Evolutionary conservation across 140 eudicot genomes (phyloP).

Genomic region (Senecio squalidus): DNA sequence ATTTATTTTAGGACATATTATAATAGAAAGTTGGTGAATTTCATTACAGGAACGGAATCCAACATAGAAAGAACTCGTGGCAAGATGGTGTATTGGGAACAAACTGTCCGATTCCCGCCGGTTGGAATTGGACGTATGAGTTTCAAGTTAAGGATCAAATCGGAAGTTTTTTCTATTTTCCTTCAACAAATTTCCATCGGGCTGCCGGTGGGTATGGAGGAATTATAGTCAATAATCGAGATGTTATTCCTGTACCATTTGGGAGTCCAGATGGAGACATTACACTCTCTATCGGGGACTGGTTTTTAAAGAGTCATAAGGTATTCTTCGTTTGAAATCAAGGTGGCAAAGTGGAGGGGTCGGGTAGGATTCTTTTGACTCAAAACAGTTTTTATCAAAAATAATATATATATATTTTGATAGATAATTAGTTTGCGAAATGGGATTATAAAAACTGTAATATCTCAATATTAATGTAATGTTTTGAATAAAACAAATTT

Average conservation of each 20-base stretch:
- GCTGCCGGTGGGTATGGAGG: constrained; percentile 97
- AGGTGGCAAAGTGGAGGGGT: neutral
- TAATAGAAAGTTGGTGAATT: too few relatives aligned
- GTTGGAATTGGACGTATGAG: constrained; percentile 97
- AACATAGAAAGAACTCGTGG: constrained; percentile 85
- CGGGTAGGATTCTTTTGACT: neutral
- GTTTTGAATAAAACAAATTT: neutral
- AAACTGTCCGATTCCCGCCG: constrained; percentile 93
- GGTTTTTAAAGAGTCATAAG: constrained; percentile 89
- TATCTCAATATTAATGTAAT: neutral
- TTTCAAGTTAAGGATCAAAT: constrained; percentile 97
- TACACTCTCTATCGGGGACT: constrained; percentile 77
- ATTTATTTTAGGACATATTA: too few relatives aligned
- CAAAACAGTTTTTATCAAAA: neutral
- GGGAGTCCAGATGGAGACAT: constrained; percentile 93
- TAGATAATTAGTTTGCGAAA: neutral
- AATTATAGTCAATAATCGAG: constrained; percentile 76
- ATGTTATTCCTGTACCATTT: constrained; percentile 84
- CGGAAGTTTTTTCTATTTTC: constrained; percentile 96
- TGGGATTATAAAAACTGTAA: neutral
- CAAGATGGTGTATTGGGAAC: constrained; percentile 98
- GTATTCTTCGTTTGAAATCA: constrained; percentile 28
- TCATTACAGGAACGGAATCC: constrained; percentile 82
- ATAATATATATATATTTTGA: neutral
- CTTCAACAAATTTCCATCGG: constrained; percentile 79